A percentile compares a stretch with the other conserved stretches of the same genome.
These are phyloP conservation scores for Dendryphion nanum DNA, from an alignment of 2,329 filamentous ascomycete species.

Conservation along the genomic window DNA sequence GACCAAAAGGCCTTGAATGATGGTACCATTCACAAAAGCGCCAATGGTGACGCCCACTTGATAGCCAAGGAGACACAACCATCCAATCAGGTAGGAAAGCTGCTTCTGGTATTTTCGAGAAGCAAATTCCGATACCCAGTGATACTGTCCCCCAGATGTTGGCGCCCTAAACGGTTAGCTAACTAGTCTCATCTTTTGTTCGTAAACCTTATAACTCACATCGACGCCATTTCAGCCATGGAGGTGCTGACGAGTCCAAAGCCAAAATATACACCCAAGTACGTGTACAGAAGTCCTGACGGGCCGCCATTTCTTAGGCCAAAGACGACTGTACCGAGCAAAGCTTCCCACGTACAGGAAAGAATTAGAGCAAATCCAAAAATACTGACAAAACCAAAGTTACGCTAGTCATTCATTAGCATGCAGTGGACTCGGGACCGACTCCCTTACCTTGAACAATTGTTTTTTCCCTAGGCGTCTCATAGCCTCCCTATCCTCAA, in stretches of 20 bases:
- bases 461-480: constrained; percentile 2
- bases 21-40: constrained; percentile 48
- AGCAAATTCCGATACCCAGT: constrained; percentile 36
- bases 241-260: constrained; percentile 31
- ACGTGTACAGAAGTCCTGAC: constrained; percentile 35
- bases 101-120: constrained; percentile 26
- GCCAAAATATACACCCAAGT: constrained; percentile 35
- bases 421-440: no score
- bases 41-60: constrained; percentile 51
- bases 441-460: constrained; percentile 2
- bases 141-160: constrained; percentile 35
- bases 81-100: constrained; percentile 29
- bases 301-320: constrained; percentile 32
- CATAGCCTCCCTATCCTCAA: constrained; percentile 6
- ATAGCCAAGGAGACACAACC: constrained; percentile 52
- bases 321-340: constrained; percentile 26
- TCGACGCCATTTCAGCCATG: constrained; percentile 36
- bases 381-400: constrained; percentile 3
- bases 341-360: constrained; percentile 34
- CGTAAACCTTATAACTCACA: constrained; percentile 7
- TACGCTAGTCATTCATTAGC: constrained; percentile 1
- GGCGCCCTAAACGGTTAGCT: not conserved
- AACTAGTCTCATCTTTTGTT: no score
- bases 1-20: constrained; percentile 47
- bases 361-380: constrained; percentile 32